phyloP scores from a whole-genome alignment of 2,329 filamentous ascomycete genomes.

The Nothophaeocryptopus gaeumannii region DNA sequence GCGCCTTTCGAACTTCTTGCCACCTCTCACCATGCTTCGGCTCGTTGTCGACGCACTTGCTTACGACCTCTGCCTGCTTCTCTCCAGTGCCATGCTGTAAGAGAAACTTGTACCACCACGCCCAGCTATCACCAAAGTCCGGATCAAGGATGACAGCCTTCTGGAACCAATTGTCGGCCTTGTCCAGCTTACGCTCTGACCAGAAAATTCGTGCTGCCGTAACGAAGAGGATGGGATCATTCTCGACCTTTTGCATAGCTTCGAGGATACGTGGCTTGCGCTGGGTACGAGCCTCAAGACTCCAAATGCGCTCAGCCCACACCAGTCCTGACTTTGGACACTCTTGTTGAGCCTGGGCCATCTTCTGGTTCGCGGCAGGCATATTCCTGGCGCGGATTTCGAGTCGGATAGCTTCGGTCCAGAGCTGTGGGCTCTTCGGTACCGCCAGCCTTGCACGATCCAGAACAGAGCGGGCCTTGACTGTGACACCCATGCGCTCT shows the following conservation, averaged over 20 bases:
- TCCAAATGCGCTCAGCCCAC: slow-evolving; percentile 94
- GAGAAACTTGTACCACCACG: slow-evolving; percentile 96
- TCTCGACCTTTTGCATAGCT: slow-evolving; percentile 95
- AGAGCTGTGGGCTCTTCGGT: slow-evolving; percentile 78
- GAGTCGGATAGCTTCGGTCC: slow-evolving; percentile 90
- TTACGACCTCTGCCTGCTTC: slow-evolving; percentile 80
- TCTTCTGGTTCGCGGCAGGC: slow-evolving; percentile 80
- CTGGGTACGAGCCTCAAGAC: slow-evolving; percentile 86
- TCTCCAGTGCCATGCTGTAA: slow-evolving; percentile 89
- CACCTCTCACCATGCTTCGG: slow-evolving; percentile 91
- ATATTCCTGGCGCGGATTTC: slow-evolving; percentile 84
- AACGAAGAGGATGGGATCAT: slow-evolving; percentile 82
- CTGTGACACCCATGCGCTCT: slow-evolving; percentile 75
- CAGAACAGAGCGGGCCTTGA: slow-evolving; percentile 91
- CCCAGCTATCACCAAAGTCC: slow-evolving; percentile 90
- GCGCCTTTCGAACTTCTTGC: slow-evolving; percentile 83
- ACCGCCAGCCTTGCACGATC: slow-evolving; percentile 86
- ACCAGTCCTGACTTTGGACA: slow-evolving; percentile 82
- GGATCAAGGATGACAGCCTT: slow-evolving; percentile 86
- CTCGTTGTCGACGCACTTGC: slow-evolving; percentile 77
- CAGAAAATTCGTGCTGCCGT: slow-evolving; percentile 95
- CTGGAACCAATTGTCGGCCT: slow-evolving; percentile 95
- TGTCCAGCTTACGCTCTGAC: slow-evolving; percentile 86
- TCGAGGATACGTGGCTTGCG: slow-evolving; percentile 87
- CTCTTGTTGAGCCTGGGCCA: slow-evolving; percentile 91